Conservation (phyloP, 176 grass and related monocot genomes). For the Aegilops bicornis region DNA sequence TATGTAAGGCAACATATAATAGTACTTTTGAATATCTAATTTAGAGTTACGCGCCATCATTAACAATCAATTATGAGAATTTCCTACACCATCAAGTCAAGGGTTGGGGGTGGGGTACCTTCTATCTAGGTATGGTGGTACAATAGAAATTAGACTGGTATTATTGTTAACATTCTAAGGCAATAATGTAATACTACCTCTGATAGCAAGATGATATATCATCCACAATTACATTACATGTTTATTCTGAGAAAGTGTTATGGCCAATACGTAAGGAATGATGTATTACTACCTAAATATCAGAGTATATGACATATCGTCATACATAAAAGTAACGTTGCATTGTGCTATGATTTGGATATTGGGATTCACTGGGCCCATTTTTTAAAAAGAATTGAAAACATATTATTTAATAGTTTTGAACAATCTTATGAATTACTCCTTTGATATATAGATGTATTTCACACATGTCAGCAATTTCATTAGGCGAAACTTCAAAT, state of each 20-base stretch:
- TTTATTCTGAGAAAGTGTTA: not conserved
- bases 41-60: too few species aligned
- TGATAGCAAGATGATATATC: not conserved
- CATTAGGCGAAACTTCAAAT: too few species aligned
- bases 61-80: not conserved
- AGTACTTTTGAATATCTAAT: not conserved
- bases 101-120: not conserved
- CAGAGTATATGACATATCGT: not conserved
- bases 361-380: too few species aligned
- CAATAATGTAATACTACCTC: not conserved
- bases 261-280: not conserved
- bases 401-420: too few species aligned
- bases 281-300: not conserved
- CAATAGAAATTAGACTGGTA: not conserved
- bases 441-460: too few species aligned
- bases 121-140: not conserved
- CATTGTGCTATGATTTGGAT: not conserved
- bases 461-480: too few species aligned
- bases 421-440: too few species aligned
- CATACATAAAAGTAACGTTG: not conserved
- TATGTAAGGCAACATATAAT: not conserved
- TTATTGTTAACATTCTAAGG: not conserved
- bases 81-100: too few species aligned
- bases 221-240: not conserved
- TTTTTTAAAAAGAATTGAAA: too few species aligned